These are phyloP conservation scores for Monosporozyma aquatica DNA, from an alignment of 805 yeast genomes.

Conservation along the genomic window DNA sequence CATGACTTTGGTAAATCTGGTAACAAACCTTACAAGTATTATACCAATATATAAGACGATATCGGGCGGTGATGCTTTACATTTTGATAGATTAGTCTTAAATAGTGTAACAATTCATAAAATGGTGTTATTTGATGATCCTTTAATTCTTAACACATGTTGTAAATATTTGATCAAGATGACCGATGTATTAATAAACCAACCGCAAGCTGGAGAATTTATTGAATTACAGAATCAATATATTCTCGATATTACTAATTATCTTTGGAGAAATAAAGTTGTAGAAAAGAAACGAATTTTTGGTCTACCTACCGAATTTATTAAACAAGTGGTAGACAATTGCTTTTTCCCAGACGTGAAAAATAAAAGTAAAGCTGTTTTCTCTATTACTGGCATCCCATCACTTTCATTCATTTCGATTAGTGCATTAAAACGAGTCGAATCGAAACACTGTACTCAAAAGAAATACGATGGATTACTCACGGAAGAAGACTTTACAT, in stretches of 20 bases:
- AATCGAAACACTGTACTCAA: conserved; percentile 5
- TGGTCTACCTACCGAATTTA: conserved; percentile 18
- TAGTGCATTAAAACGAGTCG: conserved; percentile 8
- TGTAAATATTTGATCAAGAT: conserved; percentile 18
- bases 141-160: conserved; percentile 15
- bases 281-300: conserved; percentile 13
- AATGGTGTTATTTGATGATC: conserved; percentile 17
- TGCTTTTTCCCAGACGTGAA: conserved; percentile 9
- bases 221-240: conserved; percentile 20
- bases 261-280: conserved; percentile 26
- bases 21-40: conserved; percentile 7
- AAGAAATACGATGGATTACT: conserved; percentile 8
- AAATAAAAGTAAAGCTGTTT: conserved; percentile 10
- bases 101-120: conserved; percentile 12
- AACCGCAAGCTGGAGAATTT: conserved; percentile 9
- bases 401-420: conserved; percentile 16
- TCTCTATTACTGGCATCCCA: conserved; percentile 21
- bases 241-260: conserved; percentile 24
- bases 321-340: conserved; percentile 12
- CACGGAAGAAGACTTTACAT: conserved; percentile 18
- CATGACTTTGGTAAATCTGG: conserved; percentile 6
- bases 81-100: conserved; percentile 12
- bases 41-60: not conserved
- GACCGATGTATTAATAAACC: conserved; percentile 9
- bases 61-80: not conserved